phyloP scores from a whole-genome alignment of 2,329 filamentous ascomycete species.

The Dactylellina parvicollis region DNA sequence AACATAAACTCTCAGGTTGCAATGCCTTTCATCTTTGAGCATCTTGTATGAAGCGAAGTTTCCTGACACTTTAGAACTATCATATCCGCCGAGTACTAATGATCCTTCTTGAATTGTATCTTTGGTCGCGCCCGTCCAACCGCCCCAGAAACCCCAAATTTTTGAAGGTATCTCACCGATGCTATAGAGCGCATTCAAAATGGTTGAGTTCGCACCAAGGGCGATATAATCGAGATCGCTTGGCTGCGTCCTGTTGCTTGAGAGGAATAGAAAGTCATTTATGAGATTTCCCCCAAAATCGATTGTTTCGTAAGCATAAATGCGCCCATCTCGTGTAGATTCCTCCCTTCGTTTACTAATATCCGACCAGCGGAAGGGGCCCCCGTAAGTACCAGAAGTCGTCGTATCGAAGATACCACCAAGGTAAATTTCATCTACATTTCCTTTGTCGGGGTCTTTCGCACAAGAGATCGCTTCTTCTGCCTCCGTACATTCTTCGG shows the following conservation, averaged over 20 bases:
- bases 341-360: background rate
- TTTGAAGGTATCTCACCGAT: conserved; percentile 23
- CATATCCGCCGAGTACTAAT: conserved; percentile 39
- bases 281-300: background rate
- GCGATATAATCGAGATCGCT: conserved; percentile 5
- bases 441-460: background rate
- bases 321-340: background rate
- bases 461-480: background rate
- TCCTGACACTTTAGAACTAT: conserved; percentile 25
- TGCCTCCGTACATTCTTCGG: background rate
- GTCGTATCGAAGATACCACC: conserved; percentile 4
- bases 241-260: background rate
- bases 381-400: background rate
- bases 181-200: conserved; percentile 10
- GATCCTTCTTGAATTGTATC: conserved; percentile 26
- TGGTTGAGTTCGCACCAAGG: conserved; percentile 15
- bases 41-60: conserved; percentile 3
- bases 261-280: conserved; percentile 2
- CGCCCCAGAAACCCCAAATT: conserved; percentile 35
- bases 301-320: background rate
- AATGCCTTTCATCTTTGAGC: background rate
- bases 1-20: conserved; percentile 1
- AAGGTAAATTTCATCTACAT: background rate
- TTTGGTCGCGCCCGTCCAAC: conserved; percentile 31
- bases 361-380: background rate